Evolutionary conservation across 192 early-diverging fungal species (phyloP).

Genomic region (Gryganskiella cystojenkinii): DNA sequence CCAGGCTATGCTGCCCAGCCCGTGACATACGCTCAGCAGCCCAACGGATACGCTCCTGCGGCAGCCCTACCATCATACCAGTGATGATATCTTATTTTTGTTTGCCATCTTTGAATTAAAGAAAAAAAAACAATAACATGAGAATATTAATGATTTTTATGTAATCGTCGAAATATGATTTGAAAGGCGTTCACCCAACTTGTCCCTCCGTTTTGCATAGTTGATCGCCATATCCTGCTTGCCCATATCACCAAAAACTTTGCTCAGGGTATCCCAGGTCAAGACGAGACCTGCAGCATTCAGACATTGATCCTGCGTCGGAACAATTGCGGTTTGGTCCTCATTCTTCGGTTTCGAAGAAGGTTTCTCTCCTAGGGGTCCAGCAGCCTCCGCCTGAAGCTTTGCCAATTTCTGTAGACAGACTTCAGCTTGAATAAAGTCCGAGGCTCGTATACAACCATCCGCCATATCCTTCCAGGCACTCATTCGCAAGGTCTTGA

Average conservation of each 20-base stretch:
- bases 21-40: slow-evolving; percentile 11
- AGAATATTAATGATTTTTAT: not conserved
- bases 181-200: slow-evolving; percentile 16
- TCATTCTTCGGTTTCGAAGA: not conserved
- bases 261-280: slow-evolving; percentile 20
- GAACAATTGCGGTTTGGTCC: too few species aligned
- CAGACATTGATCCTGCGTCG: slow-evolving; percentile 14
- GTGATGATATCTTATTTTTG: not conserved
- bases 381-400: slow-evolving; percentile 22
- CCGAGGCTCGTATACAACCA: slow-evolving; percentile 22
- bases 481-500: slow-evolving; percentile 31
- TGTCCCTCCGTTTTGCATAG: slow-evolving; percentile 20
- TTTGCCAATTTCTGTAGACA: slow-evolving; percentile 19
- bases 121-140: slow-evolving; percentile 1
- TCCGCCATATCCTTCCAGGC: slow-evolving; percentile 31
- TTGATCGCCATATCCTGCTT: slow-evolving; percentile 39
- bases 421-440: slow-evolving; percentile 41
- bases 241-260: slow-evolving; percentile 44
- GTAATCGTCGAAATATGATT: not conserved
- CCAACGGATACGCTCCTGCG: slow-evolving; percentile 27
- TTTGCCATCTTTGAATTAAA: not conserved
- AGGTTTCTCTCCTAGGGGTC: slow-evolving; percentile 9
- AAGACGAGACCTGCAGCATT: slow-evolving; percentile 6
- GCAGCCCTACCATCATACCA: slow-evolving; percentile 20
- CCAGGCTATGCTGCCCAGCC: slow-evolving; percentile 14